phyloP scores from a whole-genome alignment of 2,329 filamentous ascomycete species.

The Epichloe bromicola region DNA sequence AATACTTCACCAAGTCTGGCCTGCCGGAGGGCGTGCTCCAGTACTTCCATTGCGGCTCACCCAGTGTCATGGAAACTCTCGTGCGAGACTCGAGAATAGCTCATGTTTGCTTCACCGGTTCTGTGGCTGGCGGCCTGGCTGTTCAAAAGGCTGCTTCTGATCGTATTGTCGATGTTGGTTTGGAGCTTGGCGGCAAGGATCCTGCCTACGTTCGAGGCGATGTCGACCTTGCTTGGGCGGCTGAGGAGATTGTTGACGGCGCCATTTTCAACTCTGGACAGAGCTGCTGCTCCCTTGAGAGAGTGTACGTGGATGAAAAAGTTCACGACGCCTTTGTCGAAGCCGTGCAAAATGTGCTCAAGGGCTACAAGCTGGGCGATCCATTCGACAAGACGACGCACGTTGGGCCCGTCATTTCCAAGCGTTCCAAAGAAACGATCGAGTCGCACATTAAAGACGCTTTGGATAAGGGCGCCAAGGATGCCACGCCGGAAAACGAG shows the following conservation, averaged over 20 bases:
- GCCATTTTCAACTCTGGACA: constrained; percentile 98
- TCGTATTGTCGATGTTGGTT: constrained; percentile 70
- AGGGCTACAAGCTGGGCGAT: constrained; percentile 77
- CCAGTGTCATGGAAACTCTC: constrained; percentile 61
- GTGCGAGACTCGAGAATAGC: constrained; percentile 65
- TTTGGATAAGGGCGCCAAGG: constrained; percentile 66
- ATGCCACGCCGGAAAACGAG: constrained; percentile 71
- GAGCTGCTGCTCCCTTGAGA: constrained; percentile 86
- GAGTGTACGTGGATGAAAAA: constrained; percentile 78
- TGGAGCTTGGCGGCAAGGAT: constrained; percentile 92
- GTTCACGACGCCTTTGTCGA: constrained; percentile 74
- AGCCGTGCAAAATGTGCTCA: constrained; percentile 67
- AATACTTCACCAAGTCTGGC: constrained; percentile 67
- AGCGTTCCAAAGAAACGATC: constrained; percentile 63
- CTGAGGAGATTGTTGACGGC: constrained; percentile 88
- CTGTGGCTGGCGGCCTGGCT: constrained; percentile 73
- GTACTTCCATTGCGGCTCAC: constrained; percentile 81
- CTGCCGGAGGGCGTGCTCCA: constrained; percentile 76
- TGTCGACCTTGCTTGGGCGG: constrained; percentile 81
- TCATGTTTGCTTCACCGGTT: constrained; percentile 86
- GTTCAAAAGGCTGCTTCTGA: constrained; percentile 77
- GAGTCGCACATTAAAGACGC: constrained; percentile 72
- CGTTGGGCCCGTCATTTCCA: constrained; percentile 79
- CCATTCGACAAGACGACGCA: constrained; percentile 68
- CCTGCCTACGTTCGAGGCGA: constrained; percentile 80